These are phyloP conservation scores for Thalia dealbata DNA, from an alignment of 176 grass and related monocot genomes.

Conservation along the genomic window DNA sequence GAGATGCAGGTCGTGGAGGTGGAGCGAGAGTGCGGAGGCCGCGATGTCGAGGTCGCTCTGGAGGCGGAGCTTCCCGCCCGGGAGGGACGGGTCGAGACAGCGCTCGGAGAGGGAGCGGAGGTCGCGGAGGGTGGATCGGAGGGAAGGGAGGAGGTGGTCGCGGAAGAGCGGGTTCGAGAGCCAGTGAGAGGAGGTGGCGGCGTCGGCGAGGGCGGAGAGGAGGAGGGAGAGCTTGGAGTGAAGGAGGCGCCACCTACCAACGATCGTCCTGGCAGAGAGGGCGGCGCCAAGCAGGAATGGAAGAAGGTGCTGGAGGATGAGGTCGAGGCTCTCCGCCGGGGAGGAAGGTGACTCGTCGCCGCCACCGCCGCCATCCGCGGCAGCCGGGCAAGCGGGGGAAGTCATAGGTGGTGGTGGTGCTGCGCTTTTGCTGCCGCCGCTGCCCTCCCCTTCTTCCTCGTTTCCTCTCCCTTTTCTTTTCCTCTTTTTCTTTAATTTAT, in stretches of 20 bases:
- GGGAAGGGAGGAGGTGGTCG: constrained; percentile 33
- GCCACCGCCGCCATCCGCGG: neutral
- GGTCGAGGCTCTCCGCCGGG: constrained; percentile 30
- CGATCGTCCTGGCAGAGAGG: constrained; percentile 45
- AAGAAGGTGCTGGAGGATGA: constrained; percentile 54
- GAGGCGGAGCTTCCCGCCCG: constrained; percentile 51
- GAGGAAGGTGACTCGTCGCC: neutral
- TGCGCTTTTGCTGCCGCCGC: neutral
- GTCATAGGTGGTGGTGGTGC: neutral
- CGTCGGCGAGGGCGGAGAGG: constrained; percentile 33
- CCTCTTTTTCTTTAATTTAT: neutral
- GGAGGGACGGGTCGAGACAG: constrained; percentile 58
- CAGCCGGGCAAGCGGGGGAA: constrained; percentile 19
- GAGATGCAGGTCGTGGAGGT: constrained; percentile 10
- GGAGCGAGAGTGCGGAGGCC: constrained; percentile 36
- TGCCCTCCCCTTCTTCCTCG: neutral
- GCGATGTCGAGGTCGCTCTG: constrained; percentile 79
- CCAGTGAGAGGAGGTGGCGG: constrained; percentile 24
- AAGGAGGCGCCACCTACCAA: constrained; percentile 54
- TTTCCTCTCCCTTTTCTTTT: neutral
- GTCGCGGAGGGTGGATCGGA: constrained; percentile 41
- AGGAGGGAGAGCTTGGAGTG: constrained; percentile 47
- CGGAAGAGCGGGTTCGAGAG: constrained; percentile 48
- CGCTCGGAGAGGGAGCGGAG: constrained; percentile 41
- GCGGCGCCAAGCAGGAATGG: constrained; percentile 40